These are phyloP conservation scores for Monosporascus sp. DNA, from an alignment of 2,329 filamentous ascomycete species.

Conservation along the genomic window DNA sequence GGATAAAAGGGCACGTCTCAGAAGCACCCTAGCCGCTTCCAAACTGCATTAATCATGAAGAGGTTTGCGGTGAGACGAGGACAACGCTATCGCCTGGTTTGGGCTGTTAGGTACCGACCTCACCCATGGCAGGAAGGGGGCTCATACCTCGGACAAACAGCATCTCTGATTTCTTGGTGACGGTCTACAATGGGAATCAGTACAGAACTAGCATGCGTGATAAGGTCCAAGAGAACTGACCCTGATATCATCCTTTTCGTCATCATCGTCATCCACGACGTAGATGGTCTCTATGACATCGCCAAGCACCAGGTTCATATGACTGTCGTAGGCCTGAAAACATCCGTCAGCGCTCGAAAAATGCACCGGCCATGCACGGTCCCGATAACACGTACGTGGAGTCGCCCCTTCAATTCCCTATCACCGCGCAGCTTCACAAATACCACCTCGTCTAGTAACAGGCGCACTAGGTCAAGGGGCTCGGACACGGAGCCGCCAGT, in stretches of 20 bases:
- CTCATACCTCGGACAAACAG: constrained; percentile 88
- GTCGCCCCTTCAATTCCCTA: constrained; percentile 86
- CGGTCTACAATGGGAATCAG: constrained; percentile 52
- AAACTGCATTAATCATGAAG: constrained; percentile 25
- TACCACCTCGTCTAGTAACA: constrained; percentile 91
- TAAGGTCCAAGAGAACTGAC: constrained; percentile 34
- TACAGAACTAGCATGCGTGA: constrained; percentile 1
- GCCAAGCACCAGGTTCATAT: constrained; percentile 93
- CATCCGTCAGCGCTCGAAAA: neutral
- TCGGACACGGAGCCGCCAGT: constrained; percentile 75
- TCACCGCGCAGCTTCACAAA: constrained; percentile 97
- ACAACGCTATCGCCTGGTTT: constrained; percentile 64
- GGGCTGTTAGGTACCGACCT: constrained; percentile 16
- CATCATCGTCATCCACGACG: constrained; percentile 81
- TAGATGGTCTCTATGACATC: constrained; percentile 98
- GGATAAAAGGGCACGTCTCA: neutral
- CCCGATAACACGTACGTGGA: constrained; percentile 65
- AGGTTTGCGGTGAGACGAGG: constrained; percentile 59
- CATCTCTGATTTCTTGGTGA: constrained; percentile 98
- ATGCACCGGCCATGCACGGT: neutral
- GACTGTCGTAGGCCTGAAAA: constrained; percentile 87
- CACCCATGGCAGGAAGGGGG: constrained; percentile 17
- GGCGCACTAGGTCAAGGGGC: constrained; percentile 89
- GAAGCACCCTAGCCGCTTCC: neutral
- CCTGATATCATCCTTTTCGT: constrained; percentile 64